phyloP scores from a whole-genome alignment of 345 rosid genomes.

The Brassica juncea region DNA sequence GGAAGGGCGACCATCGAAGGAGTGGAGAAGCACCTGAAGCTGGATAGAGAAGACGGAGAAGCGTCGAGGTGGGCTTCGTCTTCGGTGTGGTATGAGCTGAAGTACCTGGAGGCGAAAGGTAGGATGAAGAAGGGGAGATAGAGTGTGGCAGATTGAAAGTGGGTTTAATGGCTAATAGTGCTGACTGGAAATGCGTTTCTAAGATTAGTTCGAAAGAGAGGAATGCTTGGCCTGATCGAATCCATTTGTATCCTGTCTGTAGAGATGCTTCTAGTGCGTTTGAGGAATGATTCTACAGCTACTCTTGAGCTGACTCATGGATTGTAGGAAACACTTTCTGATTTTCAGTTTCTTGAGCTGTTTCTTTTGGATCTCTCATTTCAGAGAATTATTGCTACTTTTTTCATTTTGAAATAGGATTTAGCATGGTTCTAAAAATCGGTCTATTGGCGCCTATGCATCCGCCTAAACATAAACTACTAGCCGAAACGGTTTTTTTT shows the following conservation, averaged over 20 bases:
- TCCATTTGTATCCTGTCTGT: slow-evolving; percentile 51
- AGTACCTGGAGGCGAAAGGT: slow-evolving; percentile 63
- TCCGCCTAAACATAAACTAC: too few relatives aligned
- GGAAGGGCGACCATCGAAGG: slow-evolving; percentile 60
- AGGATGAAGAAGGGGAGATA: slow-evolving; percentile 56
- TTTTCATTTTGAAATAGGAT: slow-evolving; percentile 16
- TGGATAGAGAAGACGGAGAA: slow-evolving; percentile 58
- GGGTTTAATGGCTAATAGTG: slow-evolving; percentile 67
- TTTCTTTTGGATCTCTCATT: slow-evolving; percentile 28
- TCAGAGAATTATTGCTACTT: slow-evolving; percentile 9
- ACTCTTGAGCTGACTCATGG: slow-evolving; percentile 27
- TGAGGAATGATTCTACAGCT: background rate
- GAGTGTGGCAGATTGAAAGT: slow-evolving; percentile 66
- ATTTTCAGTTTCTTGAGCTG: slow-evolving; percentile 20
- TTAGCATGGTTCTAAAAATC: background rate
- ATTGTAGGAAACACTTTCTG: slow-evolving; percentile 17
- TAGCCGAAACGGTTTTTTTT: too few relatives aligned
- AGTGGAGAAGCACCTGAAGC: slow-evolving; percentile 55
- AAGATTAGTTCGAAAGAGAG: slow-evolving; percentile 39
- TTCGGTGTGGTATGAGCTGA: slow-evolving; percentile 71
- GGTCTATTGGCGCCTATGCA: too few relatives aligned
- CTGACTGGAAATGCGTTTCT: slow-evolving; percentile 61
- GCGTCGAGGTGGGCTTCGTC: slow-evolving; percentile 73
- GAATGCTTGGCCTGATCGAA: slow-evolving; percentile 65
- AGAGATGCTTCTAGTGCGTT: slow-evolving; percentile 3